A percentile compares a stretch with the other conserved stretches of the same genome.
Conservation (phyloP, 805 yeast species). For the Wickerhamomyces rabaulensis region DNA sequence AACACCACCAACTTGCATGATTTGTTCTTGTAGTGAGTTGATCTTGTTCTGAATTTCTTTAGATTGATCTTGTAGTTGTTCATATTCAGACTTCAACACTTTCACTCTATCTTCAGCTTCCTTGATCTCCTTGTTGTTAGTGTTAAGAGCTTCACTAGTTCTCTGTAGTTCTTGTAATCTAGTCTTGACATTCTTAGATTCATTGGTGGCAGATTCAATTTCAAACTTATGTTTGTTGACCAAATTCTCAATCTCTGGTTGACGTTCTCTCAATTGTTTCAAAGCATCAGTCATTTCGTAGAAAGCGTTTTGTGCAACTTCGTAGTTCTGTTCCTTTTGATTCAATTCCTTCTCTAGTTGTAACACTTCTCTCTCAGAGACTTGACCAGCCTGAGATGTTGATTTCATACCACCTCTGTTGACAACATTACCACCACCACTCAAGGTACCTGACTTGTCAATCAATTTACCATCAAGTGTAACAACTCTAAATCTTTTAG, state of each 20-base stretch:
- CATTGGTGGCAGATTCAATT: constrained; percentile 52
- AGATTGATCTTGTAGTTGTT: constrained; percentile 47
- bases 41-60: constrained; percentile 52
- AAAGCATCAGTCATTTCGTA: constrained; percentile 58
- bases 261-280: constrained; percentile 51
- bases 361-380: constrained; percentile 52
- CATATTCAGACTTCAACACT: constrained; percentile 35
- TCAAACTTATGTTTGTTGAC: constrained; percentile 59
- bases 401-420: constrained; percentile 73
- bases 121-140: constrained; percentile 33
- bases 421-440: constrained; percentile 85
- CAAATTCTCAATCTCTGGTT: constrained; percentile 63
- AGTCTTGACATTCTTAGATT: constrained; percentile 41
- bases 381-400: constrained; percentile 32
- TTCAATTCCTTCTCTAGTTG: constrained; percentile 46
- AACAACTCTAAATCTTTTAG: constrained; percentile 79
- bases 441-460: constrained; percentile 90
- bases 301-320: constrained; percentile 42
- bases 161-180: constrained; percentile 35
- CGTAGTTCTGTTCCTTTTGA: constrained; percentile 49
- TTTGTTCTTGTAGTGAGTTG: constrained; percentile 59
- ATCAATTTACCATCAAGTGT: constrained; percentile 89
- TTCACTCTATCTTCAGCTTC: constrained; percentile 29
- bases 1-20: constrained; percentile 90
- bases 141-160: constrained; percentile 14